Base-by-base conservation (phyloP, 768 basidiomycete genomes). In the Macrocybe gigantea region DNA sequence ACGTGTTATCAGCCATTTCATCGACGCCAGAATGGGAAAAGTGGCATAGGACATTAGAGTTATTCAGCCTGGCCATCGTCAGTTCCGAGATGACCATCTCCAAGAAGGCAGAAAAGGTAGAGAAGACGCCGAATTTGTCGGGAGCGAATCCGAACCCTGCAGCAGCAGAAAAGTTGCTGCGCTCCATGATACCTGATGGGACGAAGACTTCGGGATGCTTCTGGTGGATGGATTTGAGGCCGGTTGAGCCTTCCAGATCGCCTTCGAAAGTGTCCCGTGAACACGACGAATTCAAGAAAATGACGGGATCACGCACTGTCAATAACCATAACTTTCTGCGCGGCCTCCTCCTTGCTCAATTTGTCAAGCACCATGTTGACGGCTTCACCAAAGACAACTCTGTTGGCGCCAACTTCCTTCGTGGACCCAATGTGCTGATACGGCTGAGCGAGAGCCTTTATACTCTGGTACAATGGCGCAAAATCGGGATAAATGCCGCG, bases 31-130 rank as follows among this genome's bases (percentile, higher is more conserved):
- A 84, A 67, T 93, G 91, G 15, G 89, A 92, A 71, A 92, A 93
- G 68, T 93, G 91, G 58, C 76, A 84, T 15, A 93, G 77, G 7
- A 93, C 83, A 59, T 93, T 93, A 72, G 87, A 88, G 56, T 86
- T 75, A 65, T 93, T 93, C 62, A 93, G 65, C 45, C 91, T 79
- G n/a, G 91, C 91, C 91, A 93, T 93, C 8, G 91, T 93, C 44
- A 92, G 69, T 64, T 93, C 91, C 5, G 88, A 91, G 46, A 93
- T 65, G 42, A 88, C 73, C 91, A 93, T 93, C 76, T 93, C 91
- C 49, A 91, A 73, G 75, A 93, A 93, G 3, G 91, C 90, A 42
- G 86, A 88, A 70, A 93, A 93, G 4, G 91, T 93, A 22, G 88
- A 89, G 71, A 90, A 90, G 48, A 91, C 87, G 51, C 91, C 90